Base-by-base conservation (phyloP, 345 rosid genomes). In the Dipteronia sinensis region DNA sequence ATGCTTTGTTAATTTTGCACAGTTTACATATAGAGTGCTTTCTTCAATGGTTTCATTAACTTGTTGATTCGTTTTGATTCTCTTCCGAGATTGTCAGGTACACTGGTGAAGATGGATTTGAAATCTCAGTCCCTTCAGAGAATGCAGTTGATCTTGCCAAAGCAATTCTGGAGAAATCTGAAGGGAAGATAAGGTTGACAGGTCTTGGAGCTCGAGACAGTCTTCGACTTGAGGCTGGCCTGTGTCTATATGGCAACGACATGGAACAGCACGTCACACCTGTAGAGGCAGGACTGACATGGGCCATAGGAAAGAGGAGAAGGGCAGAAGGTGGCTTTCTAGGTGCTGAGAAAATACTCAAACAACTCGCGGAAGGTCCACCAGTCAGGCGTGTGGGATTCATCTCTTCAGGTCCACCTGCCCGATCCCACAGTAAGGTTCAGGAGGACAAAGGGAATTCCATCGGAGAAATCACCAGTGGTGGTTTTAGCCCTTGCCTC, bases 271-370 rank as follows among this genome's bases (percentile, higher is more conserved):
- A 97, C 83, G 85, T 70, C 67, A 76, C 97, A 13, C 97, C 99
- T 0, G 94, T 94, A 4, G 99, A 97, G 80, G 98, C 99, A 12
- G 99, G 98, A 2, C 89, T 97, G 55, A 89, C 91, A 53, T 94
- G 99, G 99, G 99, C 99, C 59, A 91, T 94, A 73, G 99, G 99
- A 71, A 97, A 97, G 84, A 89, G 98, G 61, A 89, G 98, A 73
- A 92, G 89, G 78, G 96, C 97, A 3, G 98, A 97, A 82, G 99
- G 98, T 4, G 98, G 98, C 44, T 94, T 97, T 81, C 90, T 94
- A 0, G 99, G 99, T 1, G 98, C 98, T 0, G 94, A 89, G 46
- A 89, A 88, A 29, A 94, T 97, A 74, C 98, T 97, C 77, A 93
- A 93, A 77, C 98, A 94, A 80, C 93, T 94, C 0, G 93, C 75